phyloP scores from a whole-genome alignment of 2,329 filamentous ascomycete genomes.

The Aspergillus latus region DNA sequence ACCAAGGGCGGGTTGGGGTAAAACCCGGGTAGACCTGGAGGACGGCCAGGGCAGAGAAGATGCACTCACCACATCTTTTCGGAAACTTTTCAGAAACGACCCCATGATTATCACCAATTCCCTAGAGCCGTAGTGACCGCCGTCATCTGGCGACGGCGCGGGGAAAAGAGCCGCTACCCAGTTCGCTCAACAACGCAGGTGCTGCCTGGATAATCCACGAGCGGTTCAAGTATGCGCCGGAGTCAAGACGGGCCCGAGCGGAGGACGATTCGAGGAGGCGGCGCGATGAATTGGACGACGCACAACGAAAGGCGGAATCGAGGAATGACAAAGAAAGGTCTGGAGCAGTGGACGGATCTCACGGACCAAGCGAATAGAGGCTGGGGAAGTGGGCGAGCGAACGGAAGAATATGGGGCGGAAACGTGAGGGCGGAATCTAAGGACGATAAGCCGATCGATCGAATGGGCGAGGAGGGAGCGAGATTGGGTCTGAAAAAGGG shows the following conservation, averaged over 20 bases:
- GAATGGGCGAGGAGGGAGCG: conserved; percentile 1
- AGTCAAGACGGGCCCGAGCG: neutral
- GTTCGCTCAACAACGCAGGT: conserved; percentile 20
- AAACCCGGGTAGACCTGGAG: conserved; percentile 9
- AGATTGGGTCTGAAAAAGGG: conserved; percentile 5
- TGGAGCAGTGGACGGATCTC: conserved; percentile 10
- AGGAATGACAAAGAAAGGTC: conserved; percentile 12
- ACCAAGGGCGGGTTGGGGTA: conserved; percentile 4
- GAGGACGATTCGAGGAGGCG: conserved; percentile 4
- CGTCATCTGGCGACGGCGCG: conserved; percentile 30
- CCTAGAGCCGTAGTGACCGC: conserved; percentile 23
- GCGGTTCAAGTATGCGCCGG: conserved; percentile 17
- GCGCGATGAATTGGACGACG: conserved; percentile 8
- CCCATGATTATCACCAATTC: conserved; percentile 37
- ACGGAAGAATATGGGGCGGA: conserved; percentile 19
- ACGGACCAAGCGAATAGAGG: conserved; percentile 8
- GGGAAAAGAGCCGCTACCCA: conserved; percentile 22
- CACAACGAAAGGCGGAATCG: conserved; percentile 1
- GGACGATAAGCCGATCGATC: conserved; percentile 13
- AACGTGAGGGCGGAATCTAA: conserved; percentile 24
- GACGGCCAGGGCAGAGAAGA: conserved; percentile 2
- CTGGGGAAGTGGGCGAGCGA: conserved; percentile 19
- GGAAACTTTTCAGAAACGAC: conserved; percentile 42
- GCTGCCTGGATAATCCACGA: conserved; percentile 15
- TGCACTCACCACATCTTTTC: conserved; percentile 39